These are phyloP conservation scores for Clonostachys byssicola DNA, from an alignment of 2,329 filamentous ascomycete genomes.

Conservation along the genomic window DNA sequence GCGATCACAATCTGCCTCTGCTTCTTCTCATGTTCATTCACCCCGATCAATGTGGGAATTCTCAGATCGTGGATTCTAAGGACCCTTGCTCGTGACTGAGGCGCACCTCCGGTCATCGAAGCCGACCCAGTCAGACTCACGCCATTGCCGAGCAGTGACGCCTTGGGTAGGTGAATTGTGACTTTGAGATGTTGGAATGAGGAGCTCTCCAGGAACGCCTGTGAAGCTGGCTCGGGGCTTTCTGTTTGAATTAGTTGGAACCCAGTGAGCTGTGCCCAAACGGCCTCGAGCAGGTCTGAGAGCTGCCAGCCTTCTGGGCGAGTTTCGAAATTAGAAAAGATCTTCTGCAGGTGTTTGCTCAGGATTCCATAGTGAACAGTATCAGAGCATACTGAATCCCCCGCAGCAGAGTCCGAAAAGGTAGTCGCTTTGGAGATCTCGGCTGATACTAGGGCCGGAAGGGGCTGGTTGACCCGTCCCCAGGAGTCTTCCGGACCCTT, in stretches of 20 bases:
- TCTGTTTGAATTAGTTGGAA: background rate
- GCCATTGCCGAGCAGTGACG: conserved; percentile 59
- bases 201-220: conserved; percentile 20
- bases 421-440: conserved; percentile 49
- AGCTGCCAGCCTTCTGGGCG: background rate
- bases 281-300: background rate
- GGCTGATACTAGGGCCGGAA: conserved; percentile 59
- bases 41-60: conserved; percentile 65
- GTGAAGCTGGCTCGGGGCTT: background rate
- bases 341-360: conserved; percentile 58
- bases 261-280: background rate
- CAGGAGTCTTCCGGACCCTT: conserved; percentile 63
- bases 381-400: conserved; percentile 60
- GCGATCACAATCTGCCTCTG: conserved; percentile 64
- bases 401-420: conserved; percentile 53
- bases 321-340: conserved; percentile 21
- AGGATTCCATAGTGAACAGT: conserved; percentile 74
- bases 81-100: conserved; percentile 15
- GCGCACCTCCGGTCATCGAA: conserved; percentile 8
- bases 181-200: conserved; percentile 43
- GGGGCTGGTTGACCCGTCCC: conserved; percentile 53
- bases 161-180: conserved; percentile 60
- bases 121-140: conserved; percentile 46
- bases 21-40: conserved; percentile 66
- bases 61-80: conserved; percentile 53